These are phyloP conservation scores for Daldinia decipiens DNA, from an alignment of 495 filamentous ascomycete species.

Conservation along the genomic window DNA sequence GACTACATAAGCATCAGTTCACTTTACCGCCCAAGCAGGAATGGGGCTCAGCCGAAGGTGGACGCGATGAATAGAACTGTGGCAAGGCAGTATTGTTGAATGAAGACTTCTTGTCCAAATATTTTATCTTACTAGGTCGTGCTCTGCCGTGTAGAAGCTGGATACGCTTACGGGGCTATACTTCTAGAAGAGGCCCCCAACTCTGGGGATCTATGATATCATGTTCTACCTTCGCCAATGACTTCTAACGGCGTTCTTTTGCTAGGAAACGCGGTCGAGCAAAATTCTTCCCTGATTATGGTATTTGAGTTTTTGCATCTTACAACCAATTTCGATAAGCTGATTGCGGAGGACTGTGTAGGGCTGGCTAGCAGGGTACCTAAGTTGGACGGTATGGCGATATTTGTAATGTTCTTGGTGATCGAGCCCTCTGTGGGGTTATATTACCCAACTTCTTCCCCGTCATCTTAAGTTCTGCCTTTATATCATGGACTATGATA, in stretches of 20 bases:
- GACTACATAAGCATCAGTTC: conserved; percentile 10
- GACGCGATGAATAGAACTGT: conserved; percentile 10
- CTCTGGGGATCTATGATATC: neutral
- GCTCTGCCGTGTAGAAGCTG: neutral
- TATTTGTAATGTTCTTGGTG: conserved; percentile 14
- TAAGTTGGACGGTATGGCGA: conserved; percentile 12
- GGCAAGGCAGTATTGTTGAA: neutral
- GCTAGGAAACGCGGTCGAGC: neutral
- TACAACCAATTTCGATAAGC: conserved; percentile 5
- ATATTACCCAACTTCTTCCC: conserved; percentile 23
- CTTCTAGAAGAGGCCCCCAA: conserved; percentile 3
- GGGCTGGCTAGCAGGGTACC: conserved; percentile 15
- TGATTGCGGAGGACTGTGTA: neutral
- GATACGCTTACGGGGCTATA: neutral
- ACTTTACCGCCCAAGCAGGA: conserved; percentile 26
- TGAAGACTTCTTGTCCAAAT: neutral
- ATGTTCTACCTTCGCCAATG: neutral
- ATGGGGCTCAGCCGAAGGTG: conserved; percentile 25
- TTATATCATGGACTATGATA: conserved; percentile 26
- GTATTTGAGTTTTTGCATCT: conserved; percentile 3
- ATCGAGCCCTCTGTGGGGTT: conserved; percentile 15
- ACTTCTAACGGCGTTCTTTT: neutral
- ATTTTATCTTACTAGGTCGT: neutral
- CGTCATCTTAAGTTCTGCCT: conserved; percentile 9
- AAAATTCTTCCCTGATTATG: neutral